phyloP scores from a whole-genome alignment of 768 basidiomycete species.

The Nidularia sp. region DNA sequence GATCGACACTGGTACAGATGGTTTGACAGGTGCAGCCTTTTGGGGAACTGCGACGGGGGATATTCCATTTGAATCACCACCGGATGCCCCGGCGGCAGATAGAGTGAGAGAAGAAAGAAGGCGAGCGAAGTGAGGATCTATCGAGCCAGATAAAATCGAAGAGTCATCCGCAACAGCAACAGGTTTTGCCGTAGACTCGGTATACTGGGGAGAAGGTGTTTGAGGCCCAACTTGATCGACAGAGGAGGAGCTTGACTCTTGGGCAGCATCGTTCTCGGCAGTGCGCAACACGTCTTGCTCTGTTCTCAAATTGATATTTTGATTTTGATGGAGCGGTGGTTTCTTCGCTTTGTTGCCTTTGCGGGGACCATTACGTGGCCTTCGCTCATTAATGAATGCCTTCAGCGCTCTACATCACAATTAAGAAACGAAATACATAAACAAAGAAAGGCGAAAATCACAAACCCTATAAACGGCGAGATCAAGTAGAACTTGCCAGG shows the following conservation, averaged over 20 bases:
- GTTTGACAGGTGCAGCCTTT: not conserved
- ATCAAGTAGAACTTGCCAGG: slow-evolving; percentile 91
- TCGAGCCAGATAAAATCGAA: slow-evolving; percentile 14
- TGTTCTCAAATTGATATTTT: not conserved
- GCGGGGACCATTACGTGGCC: slow-evolving; percentile 43
- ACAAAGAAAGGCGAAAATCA: slow-evolving; percentile 61
- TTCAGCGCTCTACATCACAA: slow-evolving; percentile 49
- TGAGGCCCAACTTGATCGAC: slow-evolving; percentile 57
- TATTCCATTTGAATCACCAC: not conserved
- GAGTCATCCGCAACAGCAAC: slow-evolving; percentile 26
- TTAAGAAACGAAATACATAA: slow-evolving; percentile 34
- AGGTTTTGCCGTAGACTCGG: slow-evolving; percentile 31
- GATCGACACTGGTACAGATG: not conserved
- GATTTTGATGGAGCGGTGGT: slow-evolving; percentile 2
- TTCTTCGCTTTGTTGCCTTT: slow-evolving; percentile 26
- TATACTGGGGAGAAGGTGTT: slow-evolving; percentile 60
- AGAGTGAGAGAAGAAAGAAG: slow-evolving; percentile 59
- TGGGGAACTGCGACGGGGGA: not conserved
- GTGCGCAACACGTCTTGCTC: not conserved
- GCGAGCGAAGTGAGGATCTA: slow-evolving; percentile 72
- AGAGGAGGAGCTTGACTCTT: slow-evolving; percentile 68
- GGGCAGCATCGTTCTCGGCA: slow-evolving; percentile 30
- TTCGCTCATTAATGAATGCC: slow-evolving; percentile 61
- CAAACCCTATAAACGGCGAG: slow-evolving; percentile 33
- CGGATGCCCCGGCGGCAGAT: slow-evolving; percentile 33